Evolutionary conservation across 2,329 filamentous ascomycete genomes (phyloP).

Genomic region (Dissoconium aciculare): DNA sequence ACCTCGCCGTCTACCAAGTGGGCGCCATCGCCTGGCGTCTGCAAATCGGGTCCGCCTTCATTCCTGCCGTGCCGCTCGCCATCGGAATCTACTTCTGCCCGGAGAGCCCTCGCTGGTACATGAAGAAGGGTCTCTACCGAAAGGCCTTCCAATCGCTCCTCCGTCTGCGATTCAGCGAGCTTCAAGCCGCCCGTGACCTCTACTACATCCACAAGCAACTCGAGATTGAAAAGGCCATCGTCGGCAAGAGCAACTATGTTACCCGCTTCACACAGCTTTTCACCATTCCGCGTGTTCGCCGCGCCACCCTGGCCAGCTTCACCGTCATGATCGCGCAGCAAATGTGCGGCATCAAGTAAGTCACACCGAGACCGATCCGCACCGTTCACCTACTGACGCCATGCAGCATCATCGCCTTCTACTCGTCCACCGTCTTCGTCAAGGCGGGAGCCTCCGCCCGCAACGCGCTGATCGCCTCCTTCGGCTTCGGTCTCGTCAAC

Average conservation of each 20-base stretch:
- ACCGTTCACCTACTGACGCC: constrained; percentile 5
- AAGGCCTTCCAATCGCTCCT: constrained; percentile 37
- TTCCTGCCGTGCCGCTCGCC: constrained; percentile 32
- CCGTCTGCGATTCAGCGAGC: constrained; percentile 32
- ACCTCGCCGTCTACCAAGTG: constrained; percentile 27
- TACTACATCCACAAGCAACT: constrained; percentile 34
- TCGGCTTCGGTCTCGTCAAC: constrained; percentile 33
- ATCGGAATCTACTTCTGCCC: constrained; percentile 28
- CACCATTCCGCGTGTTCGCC: constrained; percentile 33
- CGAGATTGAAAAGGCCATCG: constrained; percentile 14
- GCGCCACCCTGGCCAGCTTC: constrained; percentile 23
- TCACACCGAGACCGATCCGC: not conserved
- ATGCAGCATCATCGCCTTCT: constrained; percentile 22
- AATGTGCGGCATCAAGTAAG: constrained; percentile 11
- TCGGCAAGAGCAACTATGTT: constrained; percentile 27
- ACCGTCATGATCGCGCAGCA: constrained; percentile 24
- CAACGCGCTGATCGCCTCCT: constrained; percentile 26
- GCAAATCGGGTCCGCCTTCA: constrained; percentile 33
- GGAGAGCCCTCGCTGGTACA: constrained; percentile 28
- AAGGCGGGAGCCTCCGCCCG: constrained; percentile 23
- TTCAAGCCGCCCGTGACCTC: constrained; percentile 41
- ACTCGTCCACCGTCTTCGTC: constrained; percentile 23
- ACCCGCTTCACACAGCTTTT: constrained; percentile 35
- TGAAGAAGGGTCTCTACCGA: constrained; percentile 32
- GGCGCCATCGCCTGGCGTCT: constrained; percentile 30